These are phyloP conservation scores for Aspergillus glaucus DNA, from an alignment of 2,329 filamentous ascomycete species.

Conservation along the genomic window DNA sequence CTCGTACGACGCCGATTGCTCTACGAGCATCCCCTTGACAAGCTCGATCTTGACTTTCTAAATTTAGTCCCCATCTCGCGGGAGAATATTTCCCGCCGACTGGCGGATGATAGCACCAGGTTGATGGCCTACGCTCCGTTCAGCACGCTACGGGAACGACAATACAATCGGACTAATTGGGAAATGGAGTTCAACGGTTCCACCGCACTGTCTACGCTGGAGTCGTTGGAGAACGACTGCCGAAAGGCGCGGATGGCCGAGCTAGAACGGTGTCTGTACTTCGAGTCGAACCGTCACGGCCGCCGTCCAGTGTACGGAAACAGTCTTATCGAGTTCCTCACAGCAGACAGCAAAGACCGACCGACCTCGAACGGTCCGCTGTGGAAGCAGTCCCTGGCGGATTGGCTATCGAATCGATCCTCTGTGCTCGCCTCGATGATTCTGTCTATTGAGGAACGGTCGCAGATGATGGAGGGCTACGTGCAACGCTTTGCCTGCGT, in stretches of 20 bases:
- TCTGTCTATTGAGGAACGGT: conserved; percentile 67
- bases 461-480: conserved; percentile 63
- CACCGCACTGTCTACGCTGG: conserved; percentile 62
- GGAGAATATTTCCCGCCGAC: conserved; percentile 56
- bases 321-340: conserved; percentile 68
- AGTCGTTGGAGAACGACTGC: conserved; percentile 64
- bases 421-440: conserved; percentile 51
- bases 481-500: conserved; percentile 88
- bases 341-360: conserved; percentile 54
- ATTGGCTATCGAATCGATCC: conserved; percentile 70
- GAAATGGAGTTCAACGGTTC: conserved; percentile 58
- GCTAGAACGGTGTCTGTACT: conserved; percentile 70
- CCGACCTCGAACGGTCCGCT: conserved; percentile 57
- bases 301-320: conserved; percentile 75
- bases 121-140: conserved; percentile 65
- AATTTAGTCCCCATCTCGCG: conserved; percentile 69
- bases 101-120: conserved; percentile 51
- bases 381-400: conserved; percentile 57
- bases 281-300: conserved; percentile 75
- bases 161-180: conserved; percentile 52
- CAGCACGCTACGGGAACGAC: conserved; percentile 64
- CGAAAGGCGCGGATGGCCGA: conserved; percentile 68
- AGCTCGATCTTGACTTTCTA: conserved; percentile 67
- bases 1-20: conserved; percentile 62
- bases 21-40: conserved; percentile 55